Base-by-base conservation (phyloP, 2,329 filamentous ascomycete genomes). In the Bertia moriformis region DNA sequence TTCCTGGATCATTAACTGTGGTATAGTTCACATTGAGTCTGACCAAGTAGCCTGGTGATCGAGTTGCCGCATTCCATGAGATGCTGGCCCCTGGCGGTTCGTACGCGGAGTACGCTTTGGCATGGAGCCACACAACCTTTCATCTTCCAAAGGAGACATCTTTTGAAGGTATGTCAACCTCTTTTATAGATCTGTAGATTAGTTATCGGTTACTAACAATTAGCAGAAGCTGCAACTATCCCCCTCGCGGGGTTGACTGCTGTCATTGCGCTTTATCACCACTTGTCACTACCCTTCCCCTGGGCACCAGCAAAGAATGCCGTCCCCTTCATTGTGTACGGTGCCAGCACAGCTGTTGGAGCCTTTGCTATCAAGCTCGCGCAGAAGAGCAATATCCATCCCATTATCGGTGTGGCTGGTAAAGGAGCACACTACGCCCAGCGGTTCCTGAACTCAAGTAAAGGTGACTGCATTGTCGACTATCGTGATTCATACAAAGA, bases 381-480 rank as follows among this genome's bases (percentile, higher is more conserved):
- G 10, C 48, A 45, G 3, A 56, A 57, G 5, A 64, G 63, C 42
- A 70, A 73, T 49, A 71, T 80, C 43, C 71, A 78, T 51, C 76
- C 75, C 0, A 54, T 80, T 33, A 73, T 81, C 44, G 66, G 63
- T 42, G 60, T 80, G 4, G 73, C 74, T 0, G 75, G 75, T 4
- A 57, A 60, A 2, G 68, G 67, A 4, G 52, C 52, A 5, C 47
- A 61, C 2, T 68, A 68, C 45, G 71, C 78, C 3, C 58, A 69
- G 49, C 52, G 48, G 0, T 54, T 76, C 20, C 63, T 78, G 40
- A 66, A 74, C 48, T 51, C 51, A 7, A 53, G 50, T 39, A 70
- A 69, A 48, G 73, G 73, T 29, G 74, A 79, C 47, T 55, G 59
- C 1, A 56, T 79, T 17, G 51, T 80, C 41, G 74, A 80, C 56